These are phyloP conservation scores for Kewa caespitosa DNA, from an alignment of 179 eudicot genomes.

Conservation along the genomic window DNA sequence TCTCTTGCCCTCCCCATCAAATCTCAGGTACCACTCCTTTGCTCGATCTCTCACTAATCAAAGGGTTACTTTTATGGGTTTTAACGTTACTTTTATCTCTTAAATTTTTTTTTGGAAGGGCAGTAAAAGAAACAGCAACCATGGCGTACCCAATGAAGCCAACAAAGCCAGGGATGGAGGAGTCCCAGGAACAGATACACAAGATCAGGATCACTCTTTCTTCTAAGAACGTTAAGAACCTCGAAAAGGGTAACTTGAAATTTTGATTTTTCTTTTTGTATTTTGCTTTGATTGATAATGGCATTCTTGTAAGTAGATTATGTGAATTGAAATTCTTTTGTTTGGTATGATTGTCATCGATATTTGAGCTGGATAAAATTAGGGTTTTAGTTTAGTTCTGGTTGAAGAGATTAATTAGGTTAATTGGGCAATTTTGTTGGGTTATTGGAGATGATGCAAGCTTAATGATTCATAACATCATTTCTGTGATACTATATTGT, in stretches of 20 bases:
- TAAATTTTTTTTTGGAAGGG: background rate
- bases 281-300: background rate
- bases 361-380: background rate
- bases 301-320: background rate
- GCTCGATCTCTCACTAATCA: background rate
- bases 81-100: background rate
- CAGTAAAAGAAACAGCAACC: background rate
- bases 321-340: background rate
- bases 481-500: no score
- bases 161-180: constrained; percentile 76
- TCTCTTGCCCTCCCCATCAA: background rate
- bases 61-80: background rate
- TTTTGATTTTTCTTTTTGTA: background rate
- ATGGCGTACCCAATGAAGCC: constrained; percentile 79
- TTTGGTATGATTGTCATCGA: background rate
- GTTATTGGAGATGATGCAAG: background rate
- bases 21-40: constrained; percentile 6
- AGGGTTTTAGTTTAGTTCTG: background rate
- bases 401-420: no score
- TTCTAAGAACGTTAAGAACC: constrained; percentile 82
- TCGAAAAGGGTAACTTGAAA: constrained; percentile 66
- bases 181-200: constrained; percentile 65
- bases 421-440: background rate
- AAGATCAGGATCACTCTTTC: constrained; percentile 90
- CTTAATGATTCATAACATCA: no score